Conservation (phyloP, 2,329 filamentous ascomycete species). For the Blastomyces emzantsi region DNA sequence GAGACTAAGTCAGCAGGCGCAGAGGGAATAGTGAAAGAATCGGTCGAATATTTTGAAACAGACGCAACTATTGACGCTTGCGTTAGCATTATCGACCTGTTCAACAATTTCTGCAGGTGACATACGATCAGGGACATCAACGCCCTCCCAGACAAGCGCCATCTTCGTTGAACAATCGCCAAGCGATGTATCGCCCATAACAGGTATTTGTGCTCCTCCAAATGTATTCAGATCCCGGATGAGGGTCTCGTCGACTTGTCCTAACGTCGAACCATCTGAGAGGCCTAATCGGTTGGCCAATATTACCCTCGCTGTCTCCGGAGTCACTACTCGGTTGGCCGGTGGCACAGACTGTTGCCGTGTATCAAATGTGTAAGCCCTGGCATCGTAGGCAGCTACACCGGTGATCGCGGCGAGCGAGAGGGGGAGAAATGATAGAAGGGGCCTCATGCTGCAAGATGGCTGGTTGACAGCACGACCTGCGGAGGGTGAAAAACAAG, state of each 20-base stretch:
- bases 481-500: not conserved
- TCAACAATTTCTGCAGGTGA: not conserved
- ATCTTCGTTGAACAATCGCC: constrained; percentile 22
- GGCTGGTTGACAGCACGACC: constrained; percentile 8
- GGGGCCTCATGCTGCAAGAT: constrained; percentile 15
- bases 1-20: not conserved
- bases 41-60: constrained; percentile 3
- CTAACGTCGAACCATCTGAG: constrained; percentile 39
- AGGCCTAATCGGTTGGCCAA: constrained; percentile 42
- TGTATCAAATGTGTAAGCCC: constrained; percentile 27
- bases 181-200: constrained; percentile 40
- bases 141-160: constrained; percentile 43
- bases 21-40: constrained; percentile 1
- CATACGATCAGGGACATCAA: constrained; percentile 52
- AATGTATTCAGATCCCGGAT: constrained; percentile 52
- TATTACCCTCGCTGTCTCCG: constrained; percentile 30
- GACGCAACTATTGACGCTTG: not conserved
- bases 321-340: constrained; percentile 9
- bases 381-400: constrained; percentile 22
- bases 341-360: not conserved
- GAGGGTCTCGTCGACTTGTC: constrained; percentile 39
- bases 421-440: constrained; percentile 14
- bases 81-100: not conserved
- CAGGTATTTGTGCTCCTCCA: constrained; percentile 43
- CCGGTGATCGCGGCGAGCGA: constrained; percentile 11